Evolutionary conservation across 495 filamentous ascomycete species (phyloP), one percentile per base, ranked within the genome.

Genomic region (Penicillium macrosclerotiorum): DNA sequence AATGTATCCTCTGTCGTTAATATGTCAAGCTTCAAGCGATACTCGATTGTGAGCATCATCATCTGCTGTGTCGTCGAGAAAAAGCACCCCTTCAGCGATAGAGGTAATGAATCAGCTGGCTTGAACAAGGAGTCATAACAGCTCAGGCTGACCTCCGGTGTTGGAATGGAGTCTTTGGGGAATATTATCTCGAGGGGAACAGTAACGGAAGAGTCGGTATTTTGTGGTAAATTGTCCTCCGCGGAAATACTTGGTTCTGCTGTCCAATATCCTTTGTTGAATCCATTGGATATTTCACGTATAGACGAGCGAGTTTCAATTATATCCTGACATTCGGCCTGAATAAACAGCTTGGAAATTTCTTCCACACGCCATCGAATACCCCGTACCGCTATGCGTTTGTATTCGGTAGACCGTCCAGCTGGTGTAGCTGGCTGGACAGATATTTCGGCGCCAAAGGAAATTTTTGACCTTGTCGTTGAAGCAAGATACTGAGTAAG

Each of bases 291-390:
- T 20, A 55, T 19, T 23, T 51, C 52, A 11, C 42, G 52, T 2
- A 29, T 16, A 12, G 17, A 40, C 13, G 38, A 44, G 2, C n/a
- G 25, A 1, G 43, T 38, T 34, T 45, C 18, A 9, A 25, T 24
- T 1, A 30, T 4, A 9, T 20, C 11, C 4, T 42, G 19, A 33
- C 24, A 17, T 16, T 40, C 47, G 26, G 45, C 29, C 9, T 8
- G 5, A n/a, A 0, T 16, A 24, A 47, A 37, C 4, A 54, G 8
- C 13, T 13, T 47, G 12, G 42, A 42, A 4, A 51, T 32, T 38
- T 55, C 52, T 34, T 55, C 52, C 8, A 55, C 26, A 2, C 47
- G 46, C 37, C 42, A 55, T 32, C 47, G 38, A 12, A 55, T 33
- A 14, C 42, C 47, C 1, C 52, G 37, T 16, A 55, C 32, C 8